Percentiles rank a stretch among this genome's conserved stretches.
These are phyloP conservation scores for Talaromyces sp. DNA, from an alignment of 2,329 filamentous ascomycete species.

Conservation along the genomic window DNA sequence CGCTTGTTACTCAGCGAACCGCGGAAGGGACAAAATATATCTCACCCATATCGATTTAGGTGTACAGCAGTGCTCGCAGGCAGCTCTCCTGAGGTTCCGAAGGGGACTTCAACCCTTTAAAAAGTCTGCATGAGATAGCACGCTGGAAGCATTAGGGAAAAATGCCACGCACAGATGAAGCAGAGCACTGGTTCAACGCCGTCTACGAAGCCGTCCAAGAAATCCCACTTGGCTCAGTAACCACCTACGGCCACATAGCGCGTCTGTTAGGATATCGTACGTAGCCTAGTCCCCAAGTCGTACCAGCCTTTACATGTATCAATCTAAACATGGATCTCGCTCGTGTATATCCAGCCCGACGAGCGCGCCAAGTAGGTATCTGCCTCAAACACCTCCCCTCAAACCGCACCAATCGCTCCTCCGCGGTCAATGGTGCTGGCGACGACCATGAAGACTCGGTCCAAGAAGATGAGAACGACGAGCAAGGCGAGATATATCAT, in stretches of 20 bases:
- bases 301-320: not conserved
- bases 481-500: constrained; percentile 29
- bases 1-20: not conserved
- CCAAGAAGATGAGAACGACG: constrained; percentile 25
- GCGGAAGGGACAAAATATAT: not conserved
- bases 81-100: no score
- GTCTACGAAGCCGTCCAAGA: constrained; percentile 84
- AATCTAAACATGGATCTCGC: not conserved
- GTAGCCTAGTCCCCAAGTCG: constrained; percentile 22
- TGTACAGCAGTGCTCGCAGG: no score
- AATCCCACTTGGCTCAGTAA: constrained; percentile 78
- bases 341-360: constrained; percentile 54
- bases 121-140: not conserved
- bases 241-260: constrained; percentile 76
- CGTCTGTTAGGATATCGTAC: constrained; percentile 58
- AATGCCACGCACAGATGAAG: constrained; percentile 49
- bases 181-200: constrained; percentile 52
- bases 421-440: not conserved
- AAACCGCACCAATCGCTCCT: constrained; percentile 9
- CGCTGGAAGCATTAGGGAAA: not conserved
- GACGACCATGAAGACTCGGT: constrained; percentile 5
- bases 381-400: constrained; percentile 80
- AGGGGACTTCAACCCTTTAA: no score
- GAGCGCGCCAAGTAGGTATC: constrained; percentile 80
- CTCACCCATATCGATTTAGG: not conserved